phyloP scores from a whole-genome alignment of 129 eudicot species.

The Flaveria brownii region DNA sequence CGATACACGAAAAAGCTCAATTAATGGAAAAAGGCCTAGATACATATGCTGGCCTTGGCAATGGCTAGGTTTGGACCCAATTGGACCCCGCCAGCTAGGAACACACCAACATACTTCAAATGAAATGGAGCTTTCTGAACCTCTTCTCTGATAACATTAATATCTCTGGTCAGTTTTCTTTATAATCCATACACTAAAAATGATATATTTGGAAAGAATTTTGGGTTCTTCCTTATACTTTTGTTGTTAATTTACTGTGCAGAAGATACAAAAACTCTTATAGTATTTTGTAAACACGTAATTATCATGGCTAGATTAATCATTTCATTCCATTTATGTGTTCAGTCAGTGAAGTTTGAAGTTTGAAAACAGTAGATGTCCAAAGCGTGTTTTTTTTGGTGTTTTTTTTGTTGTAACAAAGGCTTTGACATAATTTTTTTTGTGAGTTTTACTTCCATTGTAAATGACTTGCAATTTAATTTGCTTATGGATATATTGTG shows the following conservation, averaged over 20 bases:
- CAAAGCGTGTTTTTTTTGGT: constrained; percentile 8
- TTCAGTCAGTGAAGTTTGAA: constrained; percentile 5
- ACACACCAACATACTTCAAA: constrained; percentile 48
- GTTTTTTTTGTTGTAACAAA: background rate
- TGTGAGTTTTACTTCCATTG: constrained; percentile 1
- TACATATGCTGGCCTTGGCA: constrained; percentile 97
- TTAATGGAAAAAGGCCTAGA: constrained; percentile 55
- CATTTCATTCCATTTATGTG: constrained; percentile 4
- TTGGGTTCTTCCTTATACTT: constrained; percentile 10
- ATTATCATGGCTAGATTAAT: background rate
- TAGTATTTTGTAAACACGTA: background rate
- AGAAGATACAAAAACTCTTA: constrained; percentile 5
- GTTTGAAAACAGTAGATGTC: background rate
- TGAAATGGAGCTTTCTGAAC: constrained; percentile 98
- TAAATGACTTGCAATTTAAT: constrained; percentile 14
- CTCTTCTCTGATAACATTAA: constrained; percentile 53
- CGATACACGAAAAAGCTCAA: constrained; percentile 54
- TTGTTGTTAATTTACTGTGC: constrained; percentile 24
- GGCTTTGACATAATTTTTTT: constrained; percentile 16
- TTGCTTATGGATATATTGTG: background rate
- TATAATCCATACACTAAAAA: constrained; percentile 17
- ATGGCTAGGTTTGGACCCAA: constrained; percentile 86
- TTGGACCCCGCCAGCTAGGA: constrained; percentile 47
- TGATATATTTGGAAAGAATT: constrained; percentile 15
- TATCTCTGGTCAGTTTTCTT: constrained; percentile 21